These are phyloP conservation scores for Platanthera zijinensis DNA, from an alignment of 106 monocot species.

Conservation along the genomic window DNA sequence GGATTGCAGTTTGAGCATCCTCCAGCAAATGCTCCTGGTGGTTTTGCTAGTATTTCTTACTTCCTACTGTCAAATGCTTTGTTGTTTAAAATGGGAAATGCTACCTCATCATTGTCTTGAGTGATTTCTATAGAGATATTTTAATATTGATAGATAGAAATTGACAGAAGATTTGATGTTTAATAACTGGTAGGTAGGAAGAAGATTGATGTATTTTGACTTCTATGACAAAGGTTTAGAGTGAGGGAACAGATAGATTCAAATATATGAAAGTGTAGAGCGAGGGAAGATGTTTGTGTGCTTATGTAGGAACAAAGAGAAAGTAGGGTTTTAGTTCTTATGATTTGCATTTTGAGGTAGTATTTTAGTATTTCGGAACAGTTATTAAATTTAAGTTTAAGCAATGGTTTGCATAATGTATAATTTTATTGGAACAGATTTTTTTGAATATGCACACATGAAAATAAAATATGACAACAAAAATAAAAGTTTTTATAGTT, in stretches of 20 bases:
- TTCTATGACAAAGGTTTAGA: not conserved
- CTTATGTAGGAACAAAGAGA: not conserved
- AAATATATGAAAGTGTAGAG: too few relatives aligned
- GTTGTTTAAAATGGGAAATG: not conserved
- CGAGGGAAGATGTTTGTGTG: not conserved
- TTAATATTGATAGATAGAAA: not conserved
- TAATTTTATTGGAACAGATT: too few relatives aligned
- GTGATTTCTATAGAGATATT: not conserved
- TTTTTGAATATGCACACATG: too few relatives aligned
- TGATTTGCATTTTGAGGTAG: not conserved
- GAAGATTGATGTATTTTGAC: not conserved
- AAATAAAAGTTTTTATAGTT: too few relatives aligned
- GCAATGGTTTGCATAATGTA: not conserved
- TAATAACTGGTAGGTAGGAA: not conserved
- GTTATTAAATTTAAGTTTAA: not conserved
- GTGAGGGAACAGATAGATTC: not conserved
- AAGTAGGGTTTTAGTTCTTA: not conserved
- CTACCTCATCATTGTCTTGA: not conserved
- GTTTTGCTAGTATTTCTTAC: constrained; percentile 27
- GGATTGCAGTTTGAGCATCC: constrained; percentile 68
- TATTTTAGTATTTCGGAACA: not conserved
- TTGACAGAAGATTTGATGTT: not conserved
- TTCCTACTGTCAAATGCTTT: not conserved
- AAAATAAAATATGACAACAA: too few relatives aligned
- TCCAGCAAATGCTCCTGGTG: constrained; percentile 33